Evolutionary conservation across 1,284 basidiomycete genomes (phyloP), one percentile per base, ranked within the genome.

Genomic region (Melampsora larici-populina): DNA sequence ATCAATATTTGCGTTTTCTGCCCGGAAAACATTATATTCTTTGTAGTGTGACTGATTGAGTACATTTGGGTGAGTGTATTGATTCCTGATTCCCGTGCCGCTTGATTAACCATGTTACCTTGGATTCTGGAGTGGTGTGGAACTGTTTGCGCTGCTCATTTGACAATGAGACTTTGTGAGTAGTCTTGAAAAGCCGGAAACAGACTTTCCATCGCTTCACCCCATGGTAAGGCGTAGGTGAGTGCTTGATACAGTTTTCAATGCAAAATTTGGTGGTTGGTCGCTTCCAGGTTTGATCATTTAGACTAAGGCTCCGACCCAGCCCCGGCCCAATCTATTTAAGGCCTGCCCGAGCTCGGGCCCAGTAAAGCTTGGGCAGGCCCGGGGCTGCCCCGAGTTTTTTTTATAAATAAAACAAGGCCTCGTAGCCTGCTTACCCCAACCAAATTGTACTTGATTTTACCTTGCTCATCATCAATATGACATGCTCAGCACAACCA

Each of bases 41-140:
- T n/a, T n/a, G n/a, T n/a, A n/a, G n/a, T n/a, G n/a, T 36, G 36
- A 36, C 36, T 36, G 36, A 4, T 36, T 9, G 36, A 15, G 29
- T 51, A 71, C 69, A 71, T 4, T 26, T 33, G n/a, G 55, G 62
- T 5, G 69, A 71, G 69, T 60, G 62, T 2, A 71, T 71, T 31
- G 21, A 46, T 15, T 26, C 11, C 15, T 26, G 29, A 15, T 24
- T 15, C 29, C 36, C 29, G 11, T 69, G 31, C 13, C 33, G 55
- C 49, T 71, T 71, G 26, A 71, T 71, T 5, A 71, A 58, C 69
- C 69, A 71, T 1, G 26, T 62, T 1, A 51, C 58, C 11, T 46
- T 58, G 17, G 33, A 62, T 62, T 71, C 69, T 29, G 60, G 69
- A 17, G 69, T 62, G 43, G 40, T 36, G 60, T 43, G 17, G 1